phyloP scores from a whole-genome alignment of 257 asterid genomes.

The Solanum chilense region DNA sequence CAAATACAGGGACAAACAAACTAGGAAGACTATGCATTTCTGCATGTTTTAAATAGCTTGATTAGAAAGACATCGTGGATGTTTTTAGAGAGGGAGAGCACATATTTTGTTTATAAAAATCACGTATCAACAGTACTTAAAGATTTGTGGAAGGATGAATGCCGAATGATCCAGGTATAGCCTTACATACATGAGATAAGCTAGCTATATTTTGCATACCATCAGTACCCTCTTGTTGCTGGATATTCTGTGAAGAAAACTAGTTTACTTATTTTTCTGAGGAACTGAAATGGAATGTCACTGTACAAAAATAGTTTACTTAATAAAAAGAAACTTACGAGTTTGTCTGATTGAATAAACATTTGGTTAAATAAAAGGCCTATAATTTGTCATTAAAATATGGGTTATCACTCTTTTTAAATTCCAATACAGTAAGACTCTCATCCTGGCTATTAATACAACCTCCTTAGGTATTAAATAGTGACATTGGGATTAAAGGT shows the following conservation, averaged over 20 bases:
- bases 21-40: background rate
- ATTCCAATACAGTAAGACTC: background rate
- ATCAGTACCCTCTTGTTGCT: background rate
- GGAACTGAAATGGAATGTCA: background rate
- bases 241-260: background rate
- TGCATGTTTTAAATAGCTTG: background rate
- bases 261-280: background rate
- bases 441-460: background rate
- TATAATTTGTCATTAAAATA: background rate
- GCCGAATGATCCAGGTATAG: background rate
- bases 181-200: background rate
- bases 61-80: background rate
- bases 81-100: background rate
- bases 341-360: background rate
- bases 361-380: background rate
- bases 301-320: background rate
- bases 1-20: background rate
- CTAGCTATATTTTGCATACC: background rate
- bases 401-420: background rate
- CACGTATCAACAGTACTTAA: background rate
- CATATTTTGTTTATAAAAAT: background rate
- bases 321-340: background rate
- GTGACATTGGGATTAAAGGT: background rate
- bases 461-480: background rate
- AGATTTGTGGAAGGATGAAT: background rate